Conservation (phyloP, 192 early-diverging fungal genomes). For the Backusella parvicylindrica region DNA sequence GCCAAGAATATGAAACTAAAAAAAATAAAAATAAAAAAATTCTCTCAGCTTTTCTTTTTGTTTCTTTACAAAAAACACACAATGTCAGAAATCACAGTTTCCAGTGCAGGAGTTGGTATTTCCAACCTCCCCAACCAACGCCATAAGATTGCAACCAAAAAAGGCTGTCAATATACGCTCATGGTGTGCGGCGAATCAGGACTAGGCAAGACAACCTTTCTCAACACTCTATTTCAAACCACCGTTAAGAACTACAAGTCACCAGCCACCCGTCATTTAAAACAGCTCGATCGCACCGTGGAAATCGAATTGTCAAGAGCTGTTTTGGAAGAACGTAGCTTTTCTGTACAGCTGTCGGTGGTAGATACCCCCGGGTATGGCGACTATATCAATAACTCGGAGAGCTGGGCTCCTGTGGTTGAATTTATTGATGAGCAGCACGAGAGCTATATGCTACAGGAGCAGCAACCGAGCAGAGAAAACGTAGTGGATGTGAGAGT, state of each 20-base stretch:
- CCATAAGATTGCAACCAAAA: conserved; percentile 85
- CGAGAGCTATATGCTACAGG: conserved; percentile 89
- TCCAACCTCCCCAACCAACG: conserved; percentile 92
- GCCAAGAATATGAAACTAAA: no score
- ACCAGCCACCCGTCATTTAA: conserved; percentile 64
- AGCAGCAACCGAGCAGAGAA: conserved; percentile 79
- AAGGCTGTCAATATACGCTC: conserved; percentile 89
- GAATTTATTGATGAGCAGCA: conserved; percentile 95
- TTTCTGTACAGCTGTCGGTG: conserved; percentile 88
- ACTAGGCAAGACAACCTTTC: conserved; percentile 93
- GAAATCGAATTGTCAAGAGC: conserved; percentile 98
- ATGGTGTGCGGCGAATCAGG: conserved; percentile 98
- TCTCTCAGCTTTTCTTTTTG: neutral
- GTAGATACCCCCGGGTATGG: conserved; percentile 98
- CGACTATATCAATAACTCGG: conserved; percentile 96
- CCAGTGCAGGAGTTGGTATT: conserved; percentile 64
- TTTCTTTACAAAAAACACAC: neutral
- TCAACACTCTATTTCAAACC: conserved; percentile 95
- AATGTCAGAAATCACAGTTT: conserved; percentile 21
- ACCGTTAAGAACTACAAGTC: conserved; percentile 45
- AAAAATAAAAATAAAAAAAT: neutral
- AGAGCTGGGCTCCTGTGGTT: conserved; percentile 92
- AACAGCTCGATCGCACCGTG: conserved; percentile 93
- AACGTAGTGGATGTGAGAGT: conserved; percentile 90
- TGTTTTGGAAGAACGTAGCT: conserved; percentile 95